Evolutionary conservation across 768 basidiomycete species (phyloP), one percentile per base, ranked within the genome.

Genomic region (Suillus hirtellus): DNA sequence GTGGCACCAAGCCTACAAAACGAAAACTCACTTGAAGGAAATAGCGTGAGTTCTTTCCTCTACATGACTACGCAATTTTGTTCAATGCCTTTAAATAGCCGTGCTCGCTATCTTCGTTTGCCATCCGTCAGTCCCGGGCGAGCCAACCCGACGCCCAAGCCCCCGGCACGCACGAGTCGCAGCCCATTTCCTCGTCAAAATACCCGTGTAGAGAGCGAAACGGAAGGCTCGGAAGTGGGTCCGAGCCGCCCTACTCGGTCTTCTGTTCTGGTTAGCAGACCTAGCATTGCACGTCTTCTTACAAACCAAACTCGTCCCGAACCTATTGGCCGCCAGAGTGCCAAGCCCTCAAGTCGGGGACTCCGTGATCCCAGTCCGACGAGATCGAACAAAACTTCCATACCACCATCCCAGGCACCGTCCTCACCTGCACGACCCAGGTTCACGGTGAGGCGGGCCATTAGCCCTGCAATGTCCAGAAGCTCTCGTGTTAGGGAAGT

Each of bases 31-130:
- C 46, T 81, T 89, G 47, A 92, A 91, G 73, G 91, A 93, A 59
- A 87, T 93, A 55, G 90, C 90, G 93, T 95, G 73, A 80, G 92
- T 86, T 59, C 60, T 65, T 60, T 60, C 24, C 37, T 24, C 37
- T 61, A 63, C 66, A 54, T 46, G 42, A 53, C 53, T 40, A 38
- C 62, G 55, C 53, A 63, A 49, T 44, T 71, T 64, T 59, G 21
- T 68, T 59, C 60, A 58, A 46, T 42, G 63, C 3, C 40, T 38
- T 63, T 46, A 42, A 11, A 21, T 61, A 94, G 92, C 63, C 92
- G 92, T 31, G 92, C 93, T 46, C 84, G 92, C 69, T 90, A 92
- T 76, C 83, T 94, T 65, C 88, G 89, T 63, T 80, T 94, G 43
- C 90, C 92, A 2, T 79, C 86, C 24, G 75, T 83, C 10, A 75